Evolutionary conservation across 108 stramenopile species (phyloP), one percentile per base, ranked within the genome.

Genomic region (Skeletonema menzelii): DNA sequence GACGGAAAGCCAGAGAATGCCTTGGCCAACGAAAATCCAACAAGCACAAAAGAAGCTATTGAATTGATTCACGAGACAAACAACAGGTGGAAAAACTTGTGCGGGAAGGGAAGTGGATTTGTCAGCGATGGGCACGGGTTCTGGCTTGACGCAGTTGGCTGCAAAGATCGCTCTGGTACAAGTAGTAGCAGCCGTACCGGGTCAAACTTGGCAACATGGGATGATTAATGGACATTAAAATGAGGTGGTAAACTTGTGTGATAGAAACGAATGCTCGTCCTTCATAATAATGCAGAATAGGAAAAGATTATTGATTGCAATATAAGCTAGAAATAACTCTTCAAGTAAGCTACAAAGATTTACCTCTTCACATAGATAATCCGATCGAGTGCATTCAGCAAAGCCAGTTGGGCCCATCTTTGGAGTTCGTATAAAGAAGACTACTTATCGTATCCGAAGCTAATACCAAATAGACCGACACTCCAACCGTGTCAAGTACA

Each of bases 1-100:
- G 97, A 98, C 47, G 98, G 98, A 32, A 99, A 99, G 85, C 76
- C 87, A 12, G 91, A 87, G 72, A 99, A 99, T 75, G 57, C 64
- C n/a, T 69, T 99, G 73, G 96, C 91, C 10, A 85, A 82, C 31
- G 97, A 96, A 44, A 76, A 77, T 27, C 95, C 97, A 3, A 85
- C 87, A 20, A 82, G 82, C 17, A 82, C 72, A 1, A 47, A 53
- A 2, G 90, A 95, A 75, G 92, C 97, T 15, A 40, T 91, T 59
- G 77, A 68, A 31, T 79, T 97, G 15, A 84, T 97, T 20, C 63
- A 84, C 12, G 94, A 96, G 79, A 91, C 89, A 8, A 86, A 95
- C 61, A 40, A 58, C 14, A 74, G 91, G 38, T 97, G 96, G 96
- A 83, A 82, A 67, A 76, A 67, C 14, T 77, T 96, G 22, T 96